Conservation (phyloP, 2,329 filamentous ascomycete genomes). For the Hymenoscyphus linearis region DNA sequence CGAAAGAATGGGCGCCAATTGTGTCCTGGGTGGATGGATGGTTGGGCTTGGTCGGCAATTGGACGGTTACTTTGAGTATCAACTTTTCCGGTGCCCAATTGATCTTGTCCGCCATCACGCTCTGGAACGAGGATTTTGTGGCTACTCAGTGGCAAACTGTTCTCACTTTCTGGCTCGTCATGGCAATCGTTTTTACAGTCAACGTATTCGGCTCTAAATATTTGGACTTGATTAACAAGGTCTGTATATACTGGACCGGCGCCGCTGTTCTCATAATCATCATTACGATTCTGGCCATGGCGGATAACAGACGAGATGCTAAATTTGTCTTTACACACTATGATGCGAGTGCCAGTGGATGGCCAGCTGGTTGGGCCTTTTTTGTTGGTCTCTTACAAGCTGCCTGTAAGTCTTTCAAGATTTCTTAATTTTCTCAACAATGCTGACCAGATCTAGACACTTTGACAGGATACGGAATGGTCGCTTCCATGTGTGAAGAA, state of each 20-base stretch:
- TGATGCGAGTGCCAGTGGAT: slow-evolving; percentile 60
- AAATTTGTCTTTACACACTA: slow-evolving; percentile 65
- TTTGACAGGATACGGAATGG: slow-evolving; percentile 62
- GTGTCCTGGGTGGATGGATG: slow-evolving; percentile 67
- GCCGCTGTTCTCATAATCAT: slow-evolving; percentile 64
- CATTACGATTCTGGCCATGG: slow-evolving; percentile 51
- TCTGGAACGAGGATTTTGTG: slow-evolving; percentile 65
- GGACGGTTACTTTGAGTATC: slow-evolving; percentile 59
- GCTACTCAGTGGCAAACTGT: slow-evolving; percentile 66
- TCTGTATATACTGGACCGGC: slow-evolving; percentile 69
- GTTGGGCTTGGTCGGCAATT: slow-evolving; percentile 68
- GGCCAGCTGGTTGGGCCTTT: slow-evolving; percentile 66
- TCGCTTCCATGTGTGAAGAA: slow-evolving; percentile 58
- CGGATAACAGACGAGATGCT: slow-evolving; percentile 49
- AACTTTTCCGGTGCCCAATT: slow-evolving; percentile 68
- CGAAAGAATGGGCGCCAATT: slow-evolving; percentile 59
- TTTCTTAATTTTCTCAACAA: neutral
- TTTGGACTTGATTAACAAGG: slow-evolving; percentile 64
- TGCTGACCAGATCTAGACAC: slow-evolving; percentile 41
- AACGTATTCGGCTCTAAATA: slow-evolving; percentile 59
- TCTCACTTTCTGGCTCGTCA: slow-evolving; percentile 67
- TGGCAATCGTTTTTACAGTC: slow-evolving; percentile 56
- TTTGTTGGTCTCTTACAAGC: slow-evolving; percentile 67
- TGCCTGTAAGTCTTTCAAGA: slow-evolving; percentile 20
- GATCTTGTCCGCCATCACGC: slow-evolving; percentile 60